phyloP scores from a whole-genome alignment of 2,329 filamentous ascomycete genomes.

The Colletotrichum falcatum region DNA sequence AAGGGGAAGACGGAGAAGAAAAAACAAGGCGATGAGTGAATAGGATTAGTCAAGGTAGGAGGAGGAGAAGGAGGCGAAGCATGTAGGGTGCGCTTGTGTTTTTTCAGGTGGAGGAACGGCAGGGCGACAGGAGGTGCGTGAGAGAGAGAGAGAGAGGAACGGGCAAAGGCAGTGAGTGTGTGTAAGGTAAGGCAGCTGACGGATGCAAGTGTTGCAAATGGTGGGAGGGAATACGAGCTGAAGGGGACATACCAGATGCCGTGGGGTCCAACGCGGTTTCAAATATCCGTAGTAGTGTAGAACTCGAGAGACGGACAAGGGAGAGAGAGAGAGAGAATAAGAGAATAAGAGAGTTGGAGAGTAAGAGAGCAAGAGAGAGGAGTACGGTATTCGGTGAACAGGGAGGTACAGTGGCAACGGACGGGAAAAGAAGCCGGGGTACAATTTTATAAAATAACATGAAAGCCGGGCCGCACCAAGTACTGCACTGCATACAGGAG shows the following conservation, averaged over 20 bases:
- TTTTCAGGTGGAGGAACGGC: conserved; percentile 4
- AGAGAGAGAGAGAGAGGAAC: neutral
- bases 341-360: neutral
- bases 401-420: neutral
- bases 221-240: conserved; percentile 40
- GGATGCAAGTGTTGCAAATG: neutral
- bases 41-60: neutral
- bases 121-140: neutral
- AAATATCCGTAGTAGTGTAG: conserved; percentile 18
- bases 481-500: too few species aligned
- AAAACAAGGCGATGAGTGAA: neutral
- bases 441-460: neutral
- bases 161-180: neutral
- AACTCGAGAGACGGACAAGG: neutral
- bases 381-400: neutral
- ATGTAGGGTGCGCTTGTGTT: conserved; percentile 3
- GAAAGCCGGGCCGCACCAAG: too few species aligned
- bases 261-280: conserved; percentile 23
- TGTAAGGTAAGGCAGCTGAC: neutral
- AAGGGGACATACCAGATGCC: conserved; percentile 37
- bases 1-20: neutral
- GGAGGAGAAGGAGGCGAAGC: neutral
- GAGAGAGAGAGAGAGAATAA: neutral
- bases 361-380: neutral
- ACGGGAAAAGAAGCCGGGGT: neutral